phyloP scores from a whole-genome alignment of 257 asterid genomes.

The Craterostigma plantagineum region DNA sequence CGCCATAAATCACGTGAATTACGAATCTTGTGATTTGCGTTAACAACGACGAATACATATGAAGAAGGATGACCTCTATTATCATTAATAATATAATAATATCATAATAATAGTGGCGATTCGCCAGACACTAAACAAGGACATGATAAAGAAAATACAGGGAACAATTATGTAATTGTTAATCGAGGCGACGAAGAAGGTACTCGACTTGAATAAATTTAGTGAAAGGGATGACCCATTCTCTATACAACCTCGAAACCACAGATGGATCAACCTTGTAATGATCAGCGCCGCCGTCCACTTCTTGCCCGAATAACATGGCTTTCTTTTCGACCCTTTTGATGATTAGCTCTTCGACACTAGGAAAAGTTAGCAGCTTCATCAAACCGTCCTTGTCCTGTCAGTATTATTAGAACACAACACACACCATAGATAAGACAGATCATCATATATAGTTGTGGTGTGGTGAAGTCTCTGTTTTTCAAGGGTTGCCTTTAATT shows the following conservation, averaged over 20 bases:
- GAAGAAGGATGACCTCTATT: too few relatives aligned
- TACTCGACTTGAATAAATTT: conserved; percentile 69
- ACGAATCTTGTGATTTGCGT: too few relatives aligned
- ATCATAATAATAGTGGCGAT: not conserved
- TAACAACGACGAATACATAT: too few relatives aligned
- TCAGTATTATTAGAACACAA: too few relatives aligned
- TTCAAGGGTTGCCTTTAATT: not conserved
- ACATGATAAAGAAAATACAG: too few relatives aligned
- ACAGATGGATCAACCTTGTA: conserved; percentile 51
- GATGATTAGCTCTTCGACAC: conserved; percentile 57
- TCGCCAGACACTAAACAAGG: not conserved
- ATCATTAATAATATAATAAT: too few relatives aligned
- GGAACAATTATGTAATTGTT: too few relatives aligned
- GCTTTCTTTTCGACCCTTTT: conserved; percentile 78
- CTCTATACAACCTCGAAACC: conserved; percentile 37
- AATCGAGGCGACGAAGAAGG: conserved; percentile 43
- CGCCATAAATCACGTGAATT: too few relatives aligned
- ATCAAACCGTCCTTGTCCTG: conserved; percentile 67
- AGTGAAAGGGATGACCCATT: conserved; percentile 78
- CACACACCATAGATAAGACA: not conserved
- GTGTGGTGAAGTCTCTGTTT: too few relatives aligned
- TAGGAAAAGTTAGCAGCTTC: conserved; percentile 51
- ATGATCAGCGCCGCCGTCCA: conserved; percentile 22
- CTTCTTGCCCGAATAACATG: conserved; percentile 46
- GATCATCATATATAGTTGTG: not conserved